Evolutionary conservation across 2,329 filamentous ascomycete species (phyloP).

Genomic region (Alternaria arborescens): DNA sequence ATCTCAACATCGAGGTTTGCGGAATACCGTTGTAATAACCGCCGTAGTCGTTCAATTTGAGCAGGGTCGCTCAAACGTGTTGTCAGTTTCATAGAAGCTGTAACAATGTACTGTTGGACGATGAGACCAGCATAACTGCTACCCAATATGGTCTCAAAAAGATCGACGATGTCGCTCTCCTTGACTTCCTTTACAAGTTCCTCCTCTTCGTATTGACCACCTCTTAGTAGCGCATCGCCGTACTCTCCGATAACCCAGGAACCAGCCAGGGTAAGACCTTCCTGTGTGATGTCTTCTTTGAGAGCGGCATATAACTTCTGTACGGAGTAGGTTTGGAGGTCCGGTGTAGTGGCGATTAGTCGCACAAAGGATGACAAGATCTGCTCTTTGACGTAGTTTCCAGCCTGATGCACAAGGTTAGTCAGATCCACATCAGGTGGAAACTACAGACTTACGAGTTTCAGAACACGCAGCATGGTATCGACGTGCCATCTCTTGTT

Average conservation of each 20-base stretch:
- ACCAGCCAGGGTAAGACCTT: slow-evolving; percentile 89
- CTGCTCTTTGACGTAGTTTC: slow-evolving; percentile 97
- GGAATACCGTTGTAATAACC: slow-evolving; percentile 78
- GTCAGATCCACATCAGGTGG: background rate
- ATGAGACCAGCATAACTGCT: slow-evolving; percentile 93
- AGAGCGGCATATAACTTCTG: slow-evolving; percentile 92
- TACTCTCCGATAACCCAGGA: slow-evolving; percentile 99
- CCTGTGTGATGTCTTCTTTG: slow-evolving; percentile 97
- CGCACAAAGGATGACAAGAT: slow-evolving; percentile 97
- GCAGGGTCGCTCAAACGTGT: slow-evolving; percentile 82
- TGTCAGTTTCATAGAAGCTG: slow-evolving; percentile 92
- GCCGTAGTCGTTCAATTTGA: slow-evolving; percentile 86
- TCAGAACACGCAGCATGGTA: slow-evolving; percentile 93
- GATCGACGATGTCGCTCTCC: slow-evolving; percentile 88
- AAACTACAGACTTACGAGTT: slow-evolving; percentile 60
- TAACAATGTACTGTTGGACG: slow-evolving; percentile 94
- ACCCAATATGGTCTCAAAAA: slow-evolving; percentile 91
- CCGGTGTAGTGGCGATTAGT: slow-evolving; percentile 90
- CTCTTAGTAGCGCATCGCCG: slow-evolving; percentile 85
- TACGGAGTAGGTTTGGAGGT: slow-evolving; percentile 94
- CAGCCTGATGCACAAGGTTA: slow-evolving; percentile 62
- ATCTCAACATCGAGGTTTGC: slow-evolving; percentile 93
- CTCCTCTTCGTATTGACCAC: slow-evolving; percentile 92
- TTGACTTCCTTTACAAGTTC: slow-evolving; percentile 84
- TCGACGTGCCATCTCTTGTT: slow-evolving; percentile 99